These are phyloP conservation scores for Ampelomyces quisqualis DNA, from an alignment of 2,329 filamentous ascomycete genomes.

Conservation along the genomic window DNA sequence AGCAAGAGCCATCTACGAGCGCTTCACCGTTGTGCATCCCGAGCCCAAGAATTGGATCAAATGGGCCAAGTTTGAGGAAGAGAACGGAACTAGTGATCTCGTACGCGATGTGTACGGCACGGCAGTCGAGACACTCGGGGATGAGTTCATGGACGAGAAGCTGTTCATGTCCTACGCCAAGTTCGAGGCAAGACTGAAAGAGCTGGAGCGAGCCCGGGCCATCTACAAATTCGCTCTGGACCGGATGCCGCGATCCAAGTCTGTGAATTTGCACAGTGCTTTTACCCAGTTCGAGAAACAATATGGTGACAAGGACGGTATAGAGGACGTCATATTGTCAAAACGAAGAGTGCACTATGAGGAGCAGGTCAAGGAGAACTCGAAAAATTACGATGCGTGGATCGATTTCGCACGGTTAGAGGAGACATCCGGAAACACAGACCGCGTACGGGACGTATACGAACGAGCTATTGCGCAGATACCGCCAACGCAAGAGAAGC, in stretches of 20 bases:
- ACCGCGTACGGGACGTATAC: conserved; percentile 87
- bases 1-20: conserved; percentile 84
- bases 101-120: conserved; percentile 89
- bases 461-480: conserved; percentile 94
- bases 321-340: conserved; percentile 93
- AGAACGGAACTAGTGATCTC: conserved; percentile 85
- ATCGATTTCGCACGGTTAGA: conserved; percentile 92
- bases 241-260: conserved; percentile 83
- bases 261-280: conserved; percentile 80
- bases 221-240: conserved; percentile 98
- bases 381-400: conserved; percentile 97
- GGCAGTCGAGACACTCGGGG: conserved; percentile 84
- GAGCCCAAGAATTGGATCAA: conserved; percentile 98
- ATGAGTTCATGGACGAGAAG: conserved; percentile 94
- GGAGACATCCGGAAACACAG: conserved; percentile 77
- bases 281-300: conserved; percentile 99
- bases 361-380: conserved; percentile 87
- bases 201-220: conserved; percentile 87
- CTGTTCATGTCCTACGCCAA: conserved; percentile 94
- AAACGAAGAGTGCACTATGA: conserved; percentile 93
- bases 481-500: conserved; percentile 91
- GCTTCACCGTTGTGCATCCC: conserved; percentile 89
- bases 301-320: conserved; percentile 87
- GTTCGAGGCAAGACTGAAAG: conserved; percentile 91
- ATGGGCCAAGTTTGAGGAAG: conserved; percentile 96